Percentiles rank a stretch among this genome's conserved stretches.
Conservation (phyloP, 2,329 filamentous ascomycete genomes). For the Mariannaea sp. region DNA sequence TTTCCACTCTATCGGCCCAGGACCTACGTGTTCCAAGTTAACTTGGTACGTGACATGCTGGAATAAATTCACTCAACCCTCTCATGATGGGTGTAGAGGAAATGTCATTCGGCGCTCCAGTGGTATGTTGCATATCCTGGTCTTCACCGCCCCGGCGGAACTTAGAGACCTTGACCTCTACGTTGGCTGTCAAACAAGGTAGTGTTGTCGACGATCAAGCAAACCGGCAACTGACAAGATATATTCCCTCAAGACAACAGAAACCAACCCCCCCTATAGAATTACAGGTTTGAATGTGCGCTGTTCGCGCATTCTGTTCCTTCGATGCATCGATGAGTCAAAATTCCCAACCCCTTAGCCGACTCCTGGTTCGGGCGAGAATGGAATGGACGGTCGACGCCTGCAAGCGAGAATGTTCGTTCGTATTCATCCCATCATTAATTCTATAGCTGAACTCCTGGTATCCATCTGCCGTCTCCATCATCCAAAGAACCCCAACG, state of each 20-base stretch:
- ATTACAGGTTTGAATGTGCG: too few species aligned
- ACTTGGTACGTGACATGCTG: background rate
- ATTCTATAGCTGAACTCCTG: background rate
- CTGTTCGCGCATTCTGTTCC: background rate
- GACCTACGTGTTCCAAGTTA: background rate
- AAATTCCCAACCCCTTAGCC: slow-evolving; percentile 17
- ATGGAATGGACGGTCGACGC: background rate
- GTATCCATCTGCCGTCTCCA: background rate
- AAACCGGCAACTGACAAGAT: slow-evolving; percentile 7
- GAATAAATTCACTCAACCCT: background rate
- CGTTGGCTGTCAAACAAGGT: slow-evolving; percentile 7
- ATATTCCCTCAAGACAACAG: background rate
- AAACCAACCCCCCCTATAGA: too few species aligned
- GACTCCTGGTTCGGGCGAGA: background rate
- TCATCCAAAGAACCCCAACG: background rate
- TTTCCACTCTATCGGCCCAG: background rate
- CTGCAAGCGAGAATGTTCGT: background rate
- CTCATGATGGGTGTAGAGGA: background rate
- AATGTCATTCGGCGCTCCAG: background rate
- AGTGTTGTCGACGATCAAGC: slow-evolving; percentile 5
- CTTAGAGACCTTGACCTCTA: slow-evolving; percentile 3
- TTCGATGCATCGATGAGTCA: slow-evolving; percentile 3
- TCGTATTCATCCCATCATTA: slow-evolving; percentile 3
- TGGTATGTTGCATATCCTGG: slow-evolving; percentile 2
- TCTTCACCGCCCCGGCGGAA: slow-evolving; percentile 13